Conservation (phyloP, 2,329 filamentous ascomycete species). For the Bisporella sp. region DNA sequence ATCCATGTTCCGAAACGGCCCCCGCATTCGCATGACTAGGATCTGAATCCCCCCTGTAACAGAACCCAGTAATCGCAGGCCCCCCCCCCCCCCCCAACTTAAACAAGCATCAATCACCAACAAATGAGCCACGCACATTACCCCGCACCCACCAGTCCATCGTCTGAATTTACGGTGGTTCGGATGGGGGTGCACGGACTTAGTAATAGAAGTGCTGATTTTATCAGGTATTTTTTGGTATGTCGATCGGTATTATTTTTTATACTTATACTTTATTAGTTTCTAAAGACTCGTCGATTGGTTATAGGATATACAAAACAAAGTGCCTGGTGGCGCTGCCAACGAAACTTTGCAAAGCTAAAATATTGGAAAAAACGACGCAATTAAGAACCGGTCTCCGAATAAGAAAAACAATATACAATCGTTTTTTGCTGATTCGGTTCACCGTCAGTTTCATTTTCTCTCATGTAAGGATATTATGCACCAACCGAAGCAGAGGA, state of each 20-base stretch:
- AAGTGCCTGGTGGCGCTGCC: constrained; percentile 19
- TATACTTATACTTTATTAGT: constrained; percentile 33
- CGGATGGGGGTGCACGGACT: too few species aligned
- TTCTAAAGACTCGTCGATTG: constrained; percentile 32
- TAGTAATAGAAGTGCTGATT: neutral
- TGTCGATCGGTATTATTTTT: constrained; percentile 32
- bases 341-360: too few species aligned
- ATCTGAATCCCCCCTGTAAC: too few species aligned
- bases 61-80: too few species aligned
- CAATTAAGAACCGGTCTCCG: constrained; percentile 3
- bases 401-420: constrained; percentile 32
- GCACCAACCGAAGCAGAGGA: constrained; percentile 3
- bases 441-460: constrained; percentile 38
- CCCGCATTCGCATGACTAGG: too few species aligned
- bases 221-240: constrained; percentile 32
- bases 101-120: too few species aligned
- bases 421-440: constrained; percentile 37
- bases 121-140: too few species aligned
- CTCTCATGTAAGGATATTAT: constrained; percentile 22
- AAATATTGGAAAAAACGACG: too few species aligned
- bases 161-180: too few species aligned
- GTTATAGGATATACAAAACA: constrained; percentile 24
- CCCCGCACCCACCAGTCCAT: too few species aligned
- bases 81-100: too few species aligned
- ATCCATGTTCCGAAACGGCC: too few species aligned